Percentiles rank a stretch among this genome's conserved stretches.
Evolutionary conservation across 2,329 filamentous ascomycete genomes (phyloP).

Genomic region (Exophiala mesophila): DNA sequence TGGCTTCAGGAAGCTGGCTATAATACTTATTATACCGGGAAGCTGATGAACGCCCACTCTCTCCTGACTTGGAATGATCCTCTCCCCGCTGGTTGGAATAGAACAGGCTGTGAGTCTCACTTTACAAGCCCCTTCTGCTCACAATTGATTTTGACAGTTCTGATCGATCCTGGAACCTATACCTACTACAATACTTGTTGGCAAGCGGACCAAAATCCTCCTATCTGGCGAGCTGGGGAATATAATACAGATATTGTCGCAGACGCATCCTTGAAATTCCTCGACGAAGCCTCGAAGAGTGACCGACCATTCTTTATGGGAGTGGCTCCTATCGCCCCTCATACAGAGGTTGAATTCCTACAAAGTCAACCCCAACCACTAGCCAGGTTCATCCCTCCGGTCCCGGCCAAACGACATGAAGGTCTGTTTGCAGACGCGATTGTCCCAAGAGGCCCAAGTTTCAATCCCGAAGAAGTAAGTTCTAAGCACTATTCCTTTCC

Average conservation of each 20-base stretch:
- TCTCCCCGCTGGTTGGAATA: constrained; percentile 34
- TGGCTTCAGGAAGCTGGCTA: constrained; percentile 51
- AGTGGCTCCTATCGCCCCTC: constrained; percentile 62
- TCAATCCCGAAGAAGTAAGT: constrained; percentile 57
- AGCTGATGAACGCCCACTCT: constrained; percentile 51
- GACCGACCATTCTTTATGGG: constrained; percentile 62
- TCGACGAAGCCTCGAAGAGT: constrained; percentile 54
- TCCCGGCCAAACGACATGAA: constrained; percentile 57
- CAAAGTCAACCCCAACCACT: constrained; percentile 14
- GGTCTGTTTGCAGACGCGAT: constrained; percentile 56
- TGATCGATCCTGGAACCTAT: constrained; percentile 53
- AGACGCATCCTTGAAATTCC: constrained; percentile 53
- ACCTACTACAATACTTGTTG: constrained; percentile 62
- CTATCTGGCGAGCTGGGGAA: constrained; percentile 50
- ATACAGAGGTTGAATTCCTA: constrained; percentile 49
- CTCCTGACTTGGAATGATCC: constrained; percentile 45
- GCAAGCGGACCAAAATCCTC: constrained; percentile 53
- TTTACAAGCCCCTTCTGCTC: neutral
- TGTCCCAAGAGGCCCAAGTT: constrained; percentile 59
- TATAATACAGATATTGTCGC: constrained; percentile 58
- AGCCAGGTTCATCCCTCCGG: constrained; percentile 46
- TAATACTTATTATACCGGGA: constrained; percentile 51
- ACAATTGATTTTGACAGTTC: constrained; percentile 21
- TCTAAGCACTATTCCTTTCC: neutral
- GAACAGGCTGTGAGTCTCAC: constrained; percentile 31